These are phyloP conservation scores for Populus pruinosa DNA, from an alignment of 345 rosid species.

Conservation along the genomic window DNA sequence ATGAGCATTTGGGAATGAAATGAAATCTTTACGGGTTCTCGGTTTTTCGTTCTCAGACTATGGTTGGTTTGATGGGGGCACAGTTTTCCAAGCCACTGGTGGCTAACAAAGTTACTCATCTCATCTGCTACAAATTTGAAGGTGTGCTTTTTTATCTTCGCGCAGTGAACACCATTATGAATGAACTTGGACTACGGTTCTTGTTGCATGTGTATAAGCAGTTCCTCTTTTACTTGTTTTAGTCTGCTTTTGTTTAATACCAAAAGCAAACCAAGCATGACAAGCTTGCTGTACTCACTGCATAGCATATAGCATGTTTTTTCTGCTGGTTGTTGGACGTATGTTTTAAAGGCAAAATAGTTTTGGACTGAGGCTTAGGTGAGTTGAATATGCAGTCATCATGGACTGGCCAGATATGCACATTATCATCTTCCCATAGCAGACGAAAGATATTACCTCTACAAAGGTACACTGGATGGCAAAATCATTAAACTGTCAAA, in stretches of 20 bases:
- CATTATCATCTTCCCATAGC: not conserved
- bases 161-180: not conserved
- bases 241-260: not conserved
- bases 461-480: not conserved
- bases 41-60: conserved; percentile 35
- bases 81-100: conserved; percentile 85
- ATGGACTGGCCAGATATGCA: not conserved
- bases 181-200: not conserved
- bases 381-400: not conserved
- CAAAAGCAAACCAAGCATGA: not conserved
- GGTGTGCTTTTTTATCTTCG: conserved; percentile 40
- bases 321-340: not conserved
- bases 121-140: conserved; percentile 92
- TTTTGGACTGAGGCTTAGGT: not conserved
- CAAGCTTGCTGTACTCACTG: not conserved
- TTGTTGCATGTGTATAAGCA: not conserved
- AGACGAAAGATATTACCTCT: not conserved
- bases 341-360: not conserved
- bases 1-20: not conserved
- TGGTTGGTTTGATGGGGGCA: conserved; percentile 94
- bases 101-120: conserved; percentile 87
- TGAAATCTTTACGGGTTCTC: conserved; percentile 4
- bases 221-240: not conserved
- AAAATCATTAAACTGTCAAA: not conserved
- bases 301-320: not conserved